Conservation (phyloP, 192 early-diverging fungal genomes). For the Dissophora globulifera region DNA sequence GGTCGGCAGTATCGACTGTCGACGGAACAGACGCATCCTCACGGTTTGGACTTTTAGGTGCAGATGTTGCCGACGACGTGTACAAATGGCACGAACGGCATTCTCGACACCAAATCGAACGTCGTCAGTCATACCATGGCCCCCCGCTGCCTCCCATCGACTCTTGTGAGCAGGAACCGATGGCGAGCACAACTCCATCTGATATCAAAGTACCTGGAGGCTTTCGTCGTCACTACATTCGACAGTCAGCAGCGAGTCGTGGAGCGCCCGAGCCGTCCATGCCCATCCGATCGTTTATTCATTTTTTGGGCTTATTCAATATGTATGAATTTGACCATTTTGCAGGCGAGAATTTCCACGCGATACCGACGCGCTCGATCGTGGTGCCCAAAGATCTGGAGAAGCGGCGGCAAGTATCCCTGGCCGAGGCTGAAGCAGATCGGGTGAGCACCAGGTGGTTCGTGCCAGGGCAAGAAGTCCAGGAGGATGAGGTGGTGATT, state of each 20-base stretch:
- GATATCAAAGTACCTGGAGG: slow-evolving; percentile 79
- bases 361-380: slow-evolving; percentile 21
- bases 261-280: slow-evolving; percentile 65
- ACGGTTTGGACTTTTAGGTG: slow-evolving; percentile 54
- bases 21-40: slow-evolving; percentile 2
- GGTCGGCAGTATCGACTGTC: not conserved
- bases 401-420: slow-evolving; percentile 19
- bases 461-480: slow-evolving; percentile 12
- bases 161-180: too few relatives aligned
- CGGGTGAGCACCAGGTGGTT: slow-evolving; percentile 7
- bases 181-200: slow-evolving; percentile 48
- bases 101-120: slow-evolving; percentile 13
- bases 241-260: slow-evolving; percentile 65
- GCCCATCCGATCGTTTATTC: slow-evolving; percentile 30
- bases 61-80: slow-evolving; percentile 55
- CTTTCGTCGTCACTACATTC: slow-evolving; percentile 84
- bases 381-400: slow-evolving; percentile 36
- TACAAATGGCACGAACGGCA: slow-evolving; percentile 53
- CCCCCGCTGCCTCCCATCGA: slow-evolving; percentile 20
- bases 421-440: not conserved
- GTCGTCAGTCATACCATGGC: slow-evolving; percentile 45
- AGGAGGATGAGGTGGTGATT: slow-evolving; percentile 37
- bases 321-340: slow-evolving; percentile 58
- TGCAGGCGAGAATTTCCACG: slow-evolving; percentile 58
- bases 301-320: slow-evolving; percentile 40